These are phyloP conservation scores for Hymenoscyphus salicellus DNA, from an alignment of 2,329 filamentous ascomycete species.

Conservation along the genomic window DNA sequence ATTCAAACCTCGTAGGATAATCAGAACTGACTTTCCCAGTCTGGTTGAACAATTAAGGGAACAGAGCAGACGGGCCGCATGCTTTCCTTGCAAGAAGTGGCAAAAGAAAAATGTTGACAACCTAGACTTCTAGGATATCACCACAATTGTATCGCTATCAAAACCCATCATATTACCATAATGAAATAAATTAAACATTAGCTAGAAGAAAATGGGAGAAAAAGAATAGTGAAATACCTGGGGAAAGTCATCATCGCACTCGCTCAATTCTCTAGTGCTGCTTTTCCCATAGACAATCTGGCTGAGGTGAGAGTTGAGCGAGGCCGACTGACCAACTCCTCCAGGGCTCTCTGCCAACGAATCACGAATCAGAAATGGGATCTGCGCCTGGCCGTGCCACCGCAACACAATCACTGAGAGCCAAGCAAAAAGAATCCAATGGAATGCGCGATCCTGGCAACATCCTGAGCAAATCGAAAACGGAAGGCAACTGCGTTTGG, in stretches of 20 bases:
- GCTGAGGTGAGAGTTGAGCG: conserved; percentile 14
- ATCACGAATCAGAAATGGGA: conserved; percentile 19
- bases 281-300: conserved; percentile 7
- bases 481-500: conserved; percentile 22
- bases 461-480: conserved; percentile 11
- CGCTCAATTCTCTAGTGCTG: background rate
- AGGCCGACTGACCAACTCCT: conserved; percentile 10
- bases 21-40: no score
- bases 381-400: conserved; percentile 27
- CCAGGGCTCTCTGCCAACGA: conserved; percentile 20
- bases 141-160: background rate
- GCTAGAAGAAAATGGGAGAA: background rate
- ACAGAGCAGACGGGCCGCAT: no score
- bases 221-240: background rate
- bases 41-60: no score
- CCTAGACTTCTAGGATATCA: background rate
- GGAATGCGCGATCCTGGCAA: conserved; percentile 19
- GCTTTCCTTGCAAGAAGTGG: background rate
- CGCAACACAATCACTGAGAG: conserved; percentile 32
- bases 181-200: background rate
- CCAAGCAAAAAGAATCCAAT: conserved; percentile 25
- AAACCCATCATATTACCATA: background rate
- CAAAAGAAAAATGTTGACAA: background rate
- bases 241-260: background rate
- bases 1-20: no score